Conservation (phyloP, 2,329 filamentous ascomycete genomes). For the Pleoardoris graminearum region DNA sequence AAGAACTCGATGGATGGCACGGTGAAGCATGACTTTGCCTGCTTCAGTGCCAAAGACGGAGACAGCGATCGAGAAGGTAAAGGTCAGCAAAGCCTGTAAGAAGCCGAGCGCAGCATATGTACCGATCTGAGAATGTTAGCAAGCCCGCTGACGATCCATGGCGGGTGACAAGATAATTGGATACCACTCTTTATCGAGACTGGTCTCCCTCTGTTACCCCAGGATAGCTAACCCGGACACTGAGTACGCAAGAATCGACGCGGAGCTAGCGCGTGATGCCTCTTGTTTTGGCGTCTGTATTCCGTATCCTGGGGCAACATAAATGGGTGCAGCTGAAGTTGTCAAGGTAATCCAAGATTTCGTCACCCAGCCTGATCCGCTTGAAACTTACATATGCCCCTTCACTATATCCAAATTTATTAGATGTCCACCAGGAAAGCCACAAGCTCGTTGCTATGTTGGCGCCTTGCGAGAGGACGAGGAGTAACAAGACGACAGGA, state of each 20-base stretch:
- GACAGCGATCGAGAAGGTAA: constrained; percentile 76
- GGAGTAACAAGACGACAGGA: constrained; percentile 63
- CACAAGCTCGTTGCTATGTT: constrained; percentile 89
- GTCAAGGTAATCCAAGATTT: too few relatives aligned
- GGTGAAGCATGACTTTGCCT: constrained; percentile 78
- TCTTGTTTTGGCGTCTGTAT: too few relatives aligned
- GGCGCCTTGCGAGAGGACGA: constrained; percentile 75
- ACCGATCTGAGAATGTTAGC: constrained; percentile 57
- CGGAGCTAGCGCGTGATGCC: too few relatives aligned
- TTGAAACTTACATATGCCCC: constrained; percentile 71
- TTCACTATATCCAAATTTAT: constrained; percentile 69
- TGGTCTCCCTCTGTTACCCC: too few relatives aligned
- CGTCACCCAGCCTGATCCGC: constrained; percentile 26
- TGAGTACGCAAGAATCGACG: not conserved
- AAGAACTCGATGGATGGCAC: constrained; percentile 75
- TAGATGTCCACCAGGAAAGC: constrained; percentile 91
- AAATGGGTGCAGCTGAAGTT: too few relatives aligned
- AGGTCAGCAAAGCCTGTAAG: constrained; percentile 73
- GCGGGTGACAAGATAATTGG: too few relatives aligned
- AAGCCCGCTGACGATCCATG: not conserved
- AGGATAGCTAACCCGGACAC: constrained; percentile 9
- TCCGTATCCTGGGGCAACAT: not conserved
- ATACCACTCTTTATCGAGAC: too few relatives aligned
- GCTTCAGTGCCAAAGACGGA: constrained; percentile 79
- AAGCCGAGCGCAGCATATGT: constrained; percentile 72